Base-by-base conservation (phyloP, 2,329 filamentous ascomycete species). In the Calonectria montana region DNA sequence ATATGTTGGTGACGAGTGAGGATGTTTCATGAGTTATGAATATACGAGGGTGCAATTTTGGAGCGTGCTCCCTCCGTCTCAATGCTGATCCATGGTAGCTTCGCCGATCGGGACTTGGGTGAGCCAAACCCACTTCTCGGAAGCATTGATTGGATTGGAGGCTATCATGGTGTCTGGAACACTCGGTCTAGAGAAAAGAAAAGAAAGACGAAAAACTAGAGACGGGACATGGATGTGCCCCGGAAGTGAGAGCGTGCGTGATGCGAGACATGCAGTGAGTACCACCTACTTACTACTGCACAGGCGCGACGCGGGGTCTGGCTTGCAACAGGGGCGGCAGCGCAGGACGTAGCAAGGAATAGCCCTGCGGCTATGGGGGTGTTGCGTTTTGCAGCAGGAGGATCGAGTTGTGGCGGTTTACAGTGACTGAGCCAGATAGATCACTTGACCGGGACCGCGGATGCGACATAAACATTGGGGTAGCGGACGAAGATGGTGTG, bases 241-340 rank as follows among this genome's bases (percentile, higher is more conserved):
- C 55, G 39, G 73, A 73, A 50, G 65, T 53, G 63, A 23, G 50
- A 70, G 67, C 62, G 64, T 65, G 73, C 68, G 45, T 77, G 76
- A 78, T 77, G 76, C 76, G 70, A 77, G 76, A 78, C 76, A 78
- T 77, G 69, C 65, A 66, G 64, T 68, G 69, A 62, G 64, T 37
- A 57, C 50, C 50, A 57, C 50, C 50, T 21, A 64, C 31, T 35
- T 35, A 64, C 48, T 35, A 64, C 48, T 72, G 69, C 59, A 59
- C 41, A 39, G 61, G 61, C 55, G 61, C 35, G 48, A 69, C 61
- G 61, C 67, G 64, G 31, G 41, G 66, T 29, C 21, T n/a, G 59
- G 27, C 39, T 12, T 37, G 39, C 41, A 29, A 53, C 50, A 61
- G 23, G 47, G 61, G 67, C 55, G 29, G 45, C 37, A 59, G 31